Evolutionary conservation across 2,329 filamentous ascomycete species (phyloP).

Genomic region (Atkinsonella hypoxylon): DNA sequence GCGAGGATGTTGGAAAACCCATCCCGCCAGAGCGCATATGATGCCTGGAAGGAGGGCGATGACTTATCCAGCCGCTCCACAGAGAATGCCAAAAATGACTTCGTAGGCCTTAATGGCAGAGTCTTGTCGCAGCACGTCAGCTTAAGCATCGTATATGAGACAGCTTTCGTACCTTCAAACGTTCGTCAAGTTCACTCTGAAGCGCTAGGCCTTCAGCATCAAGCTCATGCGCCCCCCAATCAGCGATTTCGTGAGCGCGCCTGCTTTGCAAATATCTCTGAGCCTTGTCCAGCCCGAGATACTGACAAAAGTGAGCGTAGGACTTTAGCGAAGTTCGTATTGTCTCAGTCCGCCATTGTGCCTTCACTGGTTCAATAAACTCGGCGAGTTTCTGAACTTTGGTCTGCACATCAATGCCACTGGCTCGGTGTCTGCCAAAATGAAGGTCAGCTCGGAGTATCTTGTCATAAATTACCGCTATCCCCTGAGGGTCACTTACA

Average conservation of each 20-base stretch:
- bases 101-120: conserved; percentile 75
- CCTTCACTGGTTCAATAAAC: conserved; percentile 73
- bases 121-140: conserved; percentile 27
- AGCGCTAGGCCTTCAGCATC: conserved; percentile 69
- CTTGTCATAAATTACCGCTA: too few relatives aligned
- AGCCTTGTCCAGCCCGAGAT: conserved; percentile 69
- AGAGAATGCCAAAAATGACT: conserved; percentile 83
- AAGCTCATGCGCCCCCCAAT: conserved; percentile 71
- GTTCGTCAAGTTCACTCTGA: conserved; percentile 66
- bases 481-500: conserved; percentile 34
- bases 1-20: conserved; percentile 74
- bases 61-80: conserved; percentile 76
- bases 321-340: conserved; percentile 59
- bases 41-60: conserved; percentile 60
- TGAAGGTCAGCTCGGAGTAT: background rate
- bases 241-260: conserved; percentile 61
- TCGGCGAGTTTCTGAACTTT: conserved; percentile 60
- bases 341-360: conserved; percentile 63
- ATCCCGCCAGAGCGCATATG: conserved; percentile 74
- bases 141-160: background rate
- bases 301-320: conserved; percentile 66
- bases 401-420: conserved; percentile 55
- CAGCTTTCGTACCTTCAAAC: conserved; percentile 44
- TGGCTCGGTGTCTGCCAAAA: conserved; percentile 58
- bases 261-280: conserved; percentile 65